Conservation (phyloP, 805 yeast genomes). For the Wickerhamomyces rabaulensis region DNA sequence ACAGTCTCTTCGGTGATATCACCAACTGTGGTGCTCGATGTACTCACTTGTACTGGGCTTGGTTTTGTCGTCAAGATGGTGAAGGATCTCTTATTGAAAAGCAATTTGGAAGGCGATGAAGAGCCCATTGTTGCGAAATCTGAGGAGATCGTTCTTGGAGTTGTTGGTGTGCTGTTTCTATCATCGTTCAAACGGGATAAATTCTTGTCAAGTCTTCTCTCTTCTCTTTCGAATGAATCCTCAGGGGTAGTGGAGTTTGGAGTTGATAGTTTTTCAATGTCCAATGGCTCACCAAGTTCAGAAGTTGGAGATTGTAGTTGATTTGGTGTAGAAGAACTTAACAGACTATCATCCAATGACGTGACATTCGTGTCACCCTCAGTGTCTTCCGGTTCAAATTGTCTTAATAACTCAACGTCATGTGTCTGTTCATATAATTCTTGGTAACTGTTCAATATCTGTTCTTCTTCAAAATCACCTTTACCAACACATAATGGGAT, state of each 20-base stretch:
- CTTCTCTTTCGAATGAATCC: constrained; percentile 21
- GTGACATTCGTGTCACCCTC: no score
- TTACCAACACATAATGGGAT: constrained; percentile 2
- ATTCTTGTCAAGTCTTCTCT: constrained; percentile 10
- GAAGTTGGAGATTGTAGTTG: background rate
- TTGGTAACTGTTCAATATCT: constrained; percentile 5
- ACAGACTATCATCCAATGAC: background rate
- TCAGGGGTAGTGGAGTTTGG: constrained; percentile 12
- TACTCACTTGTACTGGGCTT: background rate
- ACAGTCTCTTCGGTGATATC: constrained; percentile 21
- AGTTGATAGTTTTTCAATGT: background rate
- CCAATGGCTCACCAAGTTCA: background rate
- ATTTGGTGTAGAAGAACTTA: background rate
- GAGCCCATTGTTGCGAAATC: constrained; percentile 1
- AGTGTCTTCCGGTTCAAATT: background rate
- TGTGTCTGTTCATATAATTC: background rate
- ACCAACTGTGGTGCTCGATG: constrained; percentile 15
- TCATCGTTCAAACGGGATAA: constrained; percentile 6
- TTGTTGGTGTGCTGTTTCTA: background rate
- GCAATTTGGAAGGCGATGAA: constrained; percentile 3
- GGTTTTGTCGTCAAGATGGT: constrained; percentile 11
- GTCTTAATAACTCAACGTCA: background rate
- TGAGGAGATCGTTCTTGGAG: constrained; percentile 3
- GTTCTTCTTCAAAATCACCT: constrained; percentile 5
- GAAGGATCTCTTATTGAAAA: constrained; percentile 11